phyloP scores from a whole-genome alignment of 1,139 yeast species.

The Blastobotrys arbuscula region DNA sequence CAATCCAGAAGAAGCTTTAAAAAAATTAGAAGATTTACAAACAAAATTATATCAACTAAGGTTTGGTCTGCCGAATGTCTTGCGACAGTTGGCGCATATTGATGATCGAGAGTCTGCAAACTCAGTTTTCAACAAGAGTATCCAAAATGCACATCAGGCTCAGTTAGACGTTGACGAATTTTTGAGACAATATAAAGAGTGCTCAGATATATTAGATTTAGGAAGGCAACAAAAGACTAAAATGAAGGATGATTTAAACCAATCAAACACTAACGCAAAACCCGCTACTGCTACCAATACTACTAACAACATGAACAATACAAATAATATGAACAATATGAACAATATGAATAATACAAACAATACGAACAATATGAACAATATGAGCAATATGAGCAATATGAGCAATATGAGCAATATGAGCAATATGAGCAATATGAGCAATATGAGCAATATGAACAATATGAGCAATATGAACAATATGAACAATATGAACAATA shows the following conservation, averaged over 20 bases:
- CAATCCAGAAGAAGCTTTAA: slow-evolving; percentile 14
- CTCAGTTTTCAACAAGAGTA: slow-evolving; percentile 13
- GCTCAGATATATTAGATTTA: slow-evolving; percentile 7
- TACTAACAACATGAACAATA: slow-evolving; percentile 5
- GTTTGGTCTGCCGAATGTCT: slow-evolving; percentile 21
- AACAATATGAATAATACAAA: slow-evolving; percentile 9
- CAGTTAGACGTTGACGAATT: slow-evolving; percentile 15
- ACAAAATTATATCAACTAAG: slow-evolving; percentile 21
- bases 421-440: slow-evolving; percentile 1
- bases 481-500: slow-evolving; percentile 9
- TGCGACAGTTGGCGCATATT: slow-evolving; percentile 22
- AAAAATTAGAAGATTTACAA: slow-evolving; percentile 19
- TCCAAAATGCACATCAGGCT: slow-evolving; percentile 14
- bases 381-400: slow-evolving; percentile 8
- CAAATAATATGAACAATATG: slow-evolving; percentile 1
- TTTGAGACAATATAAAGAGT: slow-evolving; percentile 12
- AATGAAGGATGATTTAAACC: slow-evolving; percentile 8
- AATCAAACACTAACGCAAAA: slow-evolving; percentile 4
- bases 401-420: slow-evolving; percentile 5
- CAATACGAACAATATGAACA: slow-evolving; percentile 1
- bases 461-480: slow-evolving; percentile 3
- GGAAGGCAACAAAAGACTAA: slow-evolving; percentile 5
- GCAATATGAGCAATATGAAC: slow-evolving; percentile 8
- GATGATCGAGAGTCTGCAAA: slow-evolving; percentile 22
- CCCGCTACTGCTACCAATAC: not conserved